These are phyloP conservation scores for Syncephalastrum contaminatum DNA, from an alignment of 371 early-diverging fungal species.

Conservation along the genomic window DNA sequence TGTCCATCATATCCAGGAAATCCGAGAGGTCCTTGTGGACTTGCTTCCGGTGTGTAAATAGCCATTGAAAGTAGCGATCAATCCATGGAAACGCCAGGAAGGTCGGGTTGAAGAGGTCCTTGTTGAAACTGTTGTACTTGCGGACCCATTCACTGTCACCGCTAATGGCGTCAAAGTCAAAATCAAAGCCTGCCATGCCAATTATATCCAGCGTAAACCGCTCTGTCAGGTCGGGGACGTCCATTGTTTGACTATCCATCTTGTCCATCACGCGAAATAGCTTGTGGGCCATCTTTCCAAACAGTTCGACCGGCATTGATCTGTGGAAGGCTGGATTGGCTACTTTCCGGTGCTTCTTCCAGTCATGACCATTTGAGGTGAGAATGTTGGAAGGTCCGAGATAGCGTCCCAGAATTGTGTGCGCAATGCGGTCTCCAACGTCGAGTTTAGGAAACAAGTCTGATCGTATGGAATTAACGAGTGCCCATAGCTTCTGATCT, in stretches of 20 bases:
- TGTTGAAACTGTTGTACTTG: slow-evolving; percentile 7
- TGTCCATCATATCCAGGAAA: slow-evolving; percentile 34
- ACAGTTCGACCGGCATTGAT: slow-evolving; percentile 30
- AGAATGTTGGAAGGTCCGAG: slow-evolving; percentile 22
- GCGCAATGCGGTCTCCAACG: background rate
- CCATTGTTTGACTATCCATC: slow-evolving; percentile 7
- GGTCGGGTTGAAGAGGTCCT: too few species aligned
- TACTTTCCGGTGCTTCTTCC: slow-evolving; percentile 29
- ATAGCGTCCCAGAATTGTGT: slow-evolving; percentile 12
- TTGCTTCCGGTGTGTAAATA: slow-evolving; percentile 27
- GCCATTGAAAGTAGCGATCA: too few species aligned
- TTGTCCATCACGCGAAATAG: slow-evolving; percentile 23
- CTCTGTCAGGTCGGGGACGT: slow-evolving; percentile 24
- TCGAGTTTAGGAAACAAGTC: slow-evolving; percentile 23
- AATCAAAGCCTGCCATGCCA: slow-evolving; percentile 37
- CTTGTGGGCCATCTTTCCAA: slow-evolving; percentile 21
- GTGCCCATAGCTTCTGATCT: slow-evolving; percentile 3
- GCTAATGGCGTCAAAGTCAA: slow-evolving; percentile 13
- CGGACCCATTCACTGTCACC: slow-evolving; percentile 16
- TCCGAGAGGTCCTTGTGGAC: slow-evolving; percentile 30
- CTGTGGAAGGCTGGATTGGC: slow-evolving; percentile 47
- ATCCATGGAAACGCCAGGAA: too few species aligned
- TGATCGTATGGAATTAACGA: background rate
- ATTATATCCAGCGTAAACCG: slow-evolving; percentile 39
- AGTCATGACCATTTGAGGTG: slow-evolving; percentile 18